phyloP scores from a whole-genome alignment of 306 rosid genomes.

The Lotus japonicus region DNA sequence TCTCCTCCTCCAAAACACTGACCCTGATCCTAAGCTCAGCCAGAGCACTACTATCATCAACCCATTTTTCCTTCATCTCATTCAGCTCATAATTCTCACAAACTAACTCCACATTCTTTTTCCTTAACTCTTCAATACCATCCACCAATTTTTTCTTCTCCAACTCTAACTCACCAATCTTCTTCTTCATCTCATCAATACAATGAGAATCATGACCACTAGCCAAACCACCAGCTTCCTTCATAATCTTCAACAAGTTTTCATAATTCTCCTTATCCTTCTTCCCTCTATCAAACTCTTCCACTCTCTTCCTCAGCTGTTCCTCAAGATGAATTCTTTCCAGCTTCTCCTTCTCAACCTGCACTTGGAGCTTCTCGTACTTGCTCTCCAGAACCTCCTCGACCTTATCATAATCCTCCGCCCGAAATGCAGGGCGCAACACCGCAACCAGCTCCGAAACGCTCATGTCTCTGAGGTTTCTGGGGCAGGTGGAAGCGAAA shows the following conservation, averaged over 20 bases:
- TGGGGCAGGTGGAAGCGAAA: background rate
- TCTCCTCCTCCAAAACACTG: slow-evolving; percentile 1
- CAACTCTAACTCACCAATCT: background rate
- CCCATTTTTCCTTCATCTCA: background rate
- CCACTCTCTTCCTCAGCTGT: slow-evolving; percentile 8
- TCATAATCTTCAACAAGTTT: slow-evolving; percentile 10
- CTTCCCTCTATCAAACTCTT: background rate
- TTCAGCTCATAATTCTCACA: background rate
- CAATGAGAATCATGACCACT: no score
- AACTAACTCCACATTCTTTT: no score
- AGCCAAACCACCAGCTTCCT: background rate
- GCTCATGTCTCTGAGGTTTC: background rate
- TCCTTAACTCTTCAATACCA: background rate
- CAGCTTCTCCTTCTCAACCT: background rate
- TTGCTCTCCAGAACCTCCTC: slow-evolving; percentile 3
- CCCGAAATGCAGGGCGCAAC: background rate
- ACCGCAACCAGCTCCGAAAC: background rate
- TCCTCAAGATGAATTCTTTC: background rate
- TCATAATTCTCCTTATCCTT: slow-evolving; percentile 2
- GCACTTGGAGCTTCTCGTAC: background rate
- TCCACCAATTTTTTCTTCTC: background rate
- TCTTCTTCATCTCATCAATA: no score
- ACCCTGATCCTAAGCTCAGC: background rate
- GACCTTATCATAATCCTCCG: background rate
- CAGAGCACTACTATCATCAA: background rate